A percentile compares a stretch with the other conserved stretches of the same genome.
These are phyloP conservation scores for Plasmodium billcollinsi DNA, from an alignment of 169 alveolate genomes.

Conservation along the genomic window DNA sequence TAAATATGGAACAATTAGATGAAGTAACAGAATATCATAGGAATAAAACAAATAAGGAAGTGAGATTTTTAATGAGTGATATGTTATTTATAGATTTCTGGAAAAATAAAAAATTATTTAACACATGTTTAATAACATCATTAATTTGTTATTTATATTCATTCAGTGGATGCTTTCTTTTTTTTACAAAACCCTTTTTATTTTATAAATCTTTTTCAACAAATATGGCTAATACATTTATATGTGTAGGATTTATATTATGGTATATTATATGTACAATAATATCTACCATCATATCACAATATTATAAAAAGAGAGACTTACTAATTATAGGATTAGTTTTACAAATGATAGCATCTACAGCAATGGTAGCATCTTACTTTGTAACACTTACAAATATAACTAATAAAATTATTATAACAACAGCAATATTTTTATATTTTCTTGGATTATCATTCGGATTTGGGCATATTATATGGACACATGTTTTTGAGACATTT, in stretches of 20 bases:
- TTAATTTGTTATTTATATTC: conserved; percentile 34
- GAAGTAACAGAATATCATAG: conserved; percentile 41
- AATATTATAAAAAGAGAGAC: conserved; percentile 8
- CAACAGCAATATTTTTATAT: neutral
- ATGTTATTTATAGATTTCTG: conserved; percentile 16
- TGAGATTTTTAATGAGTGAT: conserved; percentile 33
- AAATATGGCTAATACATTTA: conserved; percentile 13
- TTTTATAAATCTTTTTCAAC: conserved; percentile 11
- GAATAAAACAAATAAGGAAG: conserved; percentile 13
- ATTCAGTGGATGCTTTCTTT: conserved; percentile 33
- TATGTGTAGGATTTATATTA: conserved; percentile 15
- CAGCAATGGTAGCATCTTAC: conserved; percentile 8
- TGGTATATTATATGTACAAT: conserved; percentile 29
- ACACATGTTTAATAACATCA: conserved; percentile 4
- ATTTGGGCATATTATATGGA: conserved; percentile 73
- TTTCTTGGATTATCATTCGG: conserved; percentile 54
- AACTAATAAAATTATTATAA: conserved; percentile 20
- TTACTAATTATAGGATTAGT: conserved; percentile 25
- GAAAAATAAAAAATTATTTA: conserved; percentile 20
- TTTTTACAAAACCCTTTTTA: conserved; percentile 19
- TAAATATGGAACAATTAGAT: conserved; percentile 11
- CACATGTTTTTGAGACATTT: conserved; percentile 36
- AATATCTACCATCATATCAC: neutral
- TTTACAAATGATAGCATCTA: conserved; percentile 14
- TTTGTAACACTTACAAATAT: neutral